These are phyloP conservation scores for Eucalyptus camaldulensis DNA, from an alignment of 345 rosid species.

Conservation along the genomic window DNA sequence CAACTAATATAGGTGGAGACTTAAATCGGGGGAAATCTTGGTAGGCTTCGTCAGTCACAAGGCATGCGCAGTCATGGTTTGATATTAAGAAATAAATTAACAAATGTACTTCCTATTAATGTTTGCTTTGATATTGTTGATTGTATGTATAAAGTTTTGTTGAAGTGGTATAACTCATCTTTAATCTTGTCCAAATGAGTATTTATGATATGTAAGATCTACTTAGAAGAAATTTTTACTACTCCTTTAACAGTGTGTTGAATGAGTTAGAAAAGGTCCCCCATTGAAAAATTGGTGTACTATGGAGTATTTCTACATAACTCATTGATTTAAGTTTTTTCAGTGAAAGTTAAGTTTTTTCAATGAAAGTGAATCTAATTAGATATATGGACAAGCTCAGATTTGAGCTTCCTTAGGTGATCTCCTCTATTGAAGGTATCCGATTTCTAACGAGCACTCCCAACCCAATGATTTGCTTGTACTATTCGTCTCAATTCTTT, in stretches of 20 bases:
- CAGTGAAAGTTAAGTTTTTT: too few relatives aligned
- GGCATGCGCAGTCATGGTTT: not conserved
- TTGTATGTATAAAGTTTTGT: not conserved
- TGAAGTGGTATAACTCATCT: not conserved
- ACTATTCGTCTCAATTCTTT: not conserved
- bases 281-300: too few relatives aligned
- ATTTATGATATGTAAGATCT: not conserved
- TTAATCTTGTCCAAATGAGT: not conserved
- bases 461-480: not conserved
- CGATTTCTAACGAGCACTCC: fast-evolving
- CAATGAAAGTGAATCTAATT: fast-evolving
- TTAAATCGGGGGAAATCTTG: not conserved
- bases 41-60: not conserved
- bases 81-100: not conserved
- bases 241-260: not conserved
- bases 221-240: not conserved
- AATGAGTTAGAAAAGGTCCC: not conserved
- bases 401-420: not conserved
- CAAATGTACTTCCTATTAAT: not conserved
- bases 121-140: not conserved
- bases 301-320: not conserved
- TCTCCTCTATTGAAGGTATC: not conserved
- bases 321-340: too few relatives aligned
- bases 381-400: fast-evolving
- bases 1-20: not conserved